Conservation (phyloP, 768 basidiomycete species). For the Pisolithus orientalis region DNA sequence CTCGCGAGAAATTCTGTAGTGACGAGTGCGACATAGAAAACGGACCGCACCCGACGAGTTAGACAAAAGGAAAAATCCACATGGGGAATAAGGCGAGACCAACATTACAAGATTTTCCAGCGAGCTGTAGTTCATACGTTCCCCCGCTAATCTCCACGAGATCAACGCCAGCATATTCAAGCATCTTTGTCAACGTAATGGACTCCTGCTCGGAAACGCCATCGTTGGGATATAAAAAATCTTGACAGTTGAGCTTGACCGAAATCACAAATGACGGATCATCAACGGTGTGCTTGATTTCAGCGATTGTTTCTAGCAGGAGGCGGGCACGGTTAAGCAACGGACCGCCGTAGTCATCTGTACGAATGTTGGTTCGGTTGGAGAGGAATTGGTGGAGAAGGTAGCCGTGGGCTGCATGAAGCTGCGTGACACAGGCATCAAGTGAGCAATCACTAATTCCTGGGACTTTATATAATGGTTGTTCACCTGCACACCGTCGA, state of each 20-base stretch:
- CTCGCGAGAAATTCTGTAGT: conserved; percentile 2
- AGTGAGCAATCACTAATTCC: background rate
- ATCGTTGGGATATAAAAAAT: conserved; percentile 11
- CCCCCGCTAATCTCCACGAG: conserved; percentile 38
- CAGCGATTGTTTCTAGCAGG: conserved; percentile 39
- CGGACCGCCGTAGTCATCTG: conserved; percentile 53
- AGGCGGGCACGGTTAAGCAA: conserved; percentile 48
- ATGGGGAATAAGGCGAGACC: background rate
- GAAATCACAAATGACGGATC: conserved; percentile 24
- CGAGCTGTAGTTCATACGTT: conserved; percentile 22
- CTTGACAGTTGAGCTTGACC: conserved; percentile 29
- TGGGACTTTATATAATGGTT: background rate
- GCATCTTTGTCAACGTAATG: conserved; percentile 19
- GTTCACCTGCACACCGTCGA: conserved; percentile 56
- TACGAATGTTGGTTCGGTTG: conserved; percentile 37
- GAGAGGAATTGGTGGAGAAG: conserved; percentile 45
- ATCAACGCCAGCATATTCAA: conserved; percentile 32
- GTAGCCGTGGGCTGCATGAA: conserved; percentile 41
- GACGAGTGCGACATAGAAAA: background rate
- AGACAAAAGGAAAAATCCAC: too few relatives aligned
- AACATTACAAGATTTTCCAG: background rate
- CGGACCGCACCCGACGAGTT: too few relatives aligned
- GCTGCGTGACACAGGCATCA: conserved; percentile 12
- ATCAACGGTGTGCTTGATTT: conserved; percentile 35
- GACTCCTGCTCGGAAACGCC: conserved; percentile 31